A percentile compares a stretch with the other conserved stretches of the same genome.
phyloP scores from a whole-genome alignment of 2,329 filamentous ascomycete genomes.

The Colletotrichum agaves region DNA sequence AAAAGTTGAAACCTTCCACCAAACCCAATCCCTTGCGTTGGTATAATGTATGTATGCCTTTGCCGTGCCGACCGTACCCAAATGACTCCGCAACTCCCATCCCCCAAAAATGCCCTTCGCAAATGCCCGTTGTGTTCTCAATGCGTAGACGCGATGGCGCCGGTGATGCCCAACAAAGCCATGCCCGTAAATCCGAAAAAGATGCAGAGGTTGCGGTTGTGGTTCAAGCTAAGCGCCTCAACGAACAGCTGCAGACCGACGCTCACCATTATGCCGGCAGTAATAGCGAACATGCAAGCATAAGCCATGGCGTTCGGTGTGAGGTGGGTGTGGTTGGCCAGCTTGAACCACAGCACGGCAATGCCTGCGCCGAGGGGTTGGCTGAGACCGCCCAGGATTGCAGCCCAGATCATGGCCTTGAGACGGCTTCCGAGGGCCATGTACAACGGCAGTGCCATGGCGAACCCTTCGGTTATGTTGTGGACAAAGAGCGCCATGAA shows the following conservation, averaged over 20 bases:
- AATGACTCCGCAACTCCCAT: slow-evolving; percentile 12
- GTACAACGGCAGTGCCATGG: slow-evolving; percentile 91
- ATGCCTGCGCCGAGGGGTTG: slow-evolving; percentile 88
- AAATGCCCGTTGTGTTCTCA: slow-evolving; percentile 1
- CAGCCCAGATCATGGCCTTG: slow-evolving; percentile 86
- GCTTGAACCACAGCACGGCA: slow-evolving; percentile 86
- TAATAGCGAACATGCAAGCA: slow-evolving; percentile 86
- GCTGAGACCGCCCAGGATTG: slow-evolving; percentile 83
- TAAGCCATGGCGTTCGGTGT: slow-evolving; percentile 70
- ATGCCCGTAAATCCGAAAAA: slow-evolving; percentile 87
- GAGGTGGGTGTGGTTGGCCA: slow-evolving; percentile 66
- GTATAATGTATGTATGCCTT: not conserved
- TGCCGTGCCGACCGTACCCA: not conserved
- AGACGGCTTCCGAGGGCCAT: slow-evolving; percentile 85
- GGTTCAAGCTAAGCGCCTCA: slow-evolving; percentile 85
- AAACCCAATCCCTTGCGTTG: slow-evolving; percentile 1
- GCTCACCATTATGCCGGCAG: slow-evolving; percentile 94
- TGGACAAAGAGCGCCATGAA: slow-evolving; percentile 97
- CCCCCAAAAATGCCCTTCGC: not conserved
- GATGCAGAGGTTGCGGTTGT: slow-evolving; percentile 81
- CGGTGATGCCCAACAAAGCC: slow-evolving; percentile 86
- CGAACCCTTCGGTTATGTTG: slow-evolving; percentile 97
- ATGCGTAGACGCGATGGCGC: slow-evolving; percentile 58
- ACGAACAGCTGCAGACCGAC: slow-evolving; percentile 91
- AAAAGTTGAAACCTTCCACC: not conserved